Evolutionary conservation across 768 basidiomycete species (phyloP).

Genomic region (Trametes gibbosa): DNA sequence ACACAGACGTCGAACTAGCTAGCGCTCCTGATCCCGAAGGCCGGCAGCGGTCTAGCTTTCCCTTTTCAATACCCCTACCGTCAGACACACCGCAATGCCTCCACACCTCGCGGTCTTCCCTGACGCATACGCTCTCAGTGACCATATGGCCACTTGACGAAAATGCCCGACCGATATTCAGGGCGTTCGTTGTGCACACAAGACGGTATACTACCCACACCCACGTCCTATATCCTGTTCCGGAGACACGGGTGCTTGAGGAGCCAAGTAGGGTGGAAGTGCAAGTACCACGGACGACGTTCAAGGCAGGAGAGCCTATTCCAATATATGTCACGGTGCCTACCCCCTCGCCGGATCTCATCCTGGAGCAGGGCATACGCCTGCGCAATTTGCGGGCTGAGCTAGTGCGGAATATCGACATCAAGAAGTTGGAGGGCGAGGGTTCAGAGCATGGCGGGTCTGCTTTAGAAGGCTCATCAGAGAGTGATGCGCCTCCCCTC

Average conservation of each 20-base stretch:
- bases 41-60: constrained; percentile 57
- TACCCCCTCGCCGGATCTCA: constrained; percentile 63
- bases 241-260: constrained; percentile 54
- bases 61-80: constrained; percentile 80
- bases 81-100: constrained; percentile 83
- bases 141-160: constrained; percentile 49
- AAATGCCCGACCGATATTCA: constrained; percentile 41
- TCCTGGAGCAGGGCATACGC: constrained; percentile 67
- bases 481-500: constrained; percentile 32
- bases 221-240: constrained; percentile 52
- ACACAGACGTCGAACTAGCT: constrained; percentile 55
- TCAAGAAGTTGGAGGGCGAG: constrained; percentile 35
- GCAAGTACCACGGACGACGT: constrained; percentile 70
- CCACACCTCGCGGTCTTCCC: constrained; percentile 68
- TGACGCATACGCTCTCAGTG: constrained; percentile 70
- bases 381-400: constrained; percentile 81
- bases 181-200: constrained; percentile 66
- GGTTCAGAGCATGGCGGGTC: constrained; percentile 10
- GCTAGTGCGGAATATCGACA: constrained; percentile 64
- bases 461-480: constrained; percentile 19
- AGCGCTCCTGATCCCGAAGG: constrained; percentile 38
- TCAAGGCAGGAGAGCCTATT: constrained; percentile 69
- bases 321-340: constrained; percentile 81
- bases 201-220: constrained; percentile 70
- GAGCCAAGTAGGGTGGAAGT: constrained; percentile 68